phyloP scores from a whole-genome alignment of 2,329 filamentous ascomycete genomes.

The Colletotrichum musae region DNA sequence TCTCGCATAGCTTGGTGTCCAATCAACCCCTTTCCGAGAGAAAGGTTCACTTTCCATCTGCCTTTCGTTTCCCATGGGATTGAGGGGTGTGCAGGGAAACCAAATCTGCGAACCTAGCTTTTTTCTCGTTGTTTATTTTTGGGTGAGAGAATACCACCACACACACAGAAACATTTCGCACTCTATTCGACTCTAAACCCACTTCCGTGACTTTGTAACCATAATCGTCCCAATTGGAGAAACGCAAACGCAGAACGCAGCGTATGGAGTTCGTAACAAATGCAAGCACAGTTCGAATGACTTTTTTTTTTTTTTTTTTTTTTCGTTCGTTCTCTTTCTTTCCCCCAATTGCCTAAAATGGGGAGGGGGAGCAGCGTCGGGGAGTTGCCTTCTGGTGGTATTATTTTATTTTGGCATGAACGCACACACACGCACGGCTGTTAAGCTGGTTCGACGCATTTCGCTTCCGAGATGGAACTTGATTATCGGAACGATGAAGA shows the following conservation, averaged over 20 bases:
- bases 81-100: neutral
- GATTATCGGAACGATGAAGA: neutral
- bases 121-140: neutral
- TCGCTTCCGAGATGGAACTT: too few relatives aligned
- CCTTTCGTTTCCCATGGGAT: neutral
- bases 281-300: slow-evolving; percentile 10
- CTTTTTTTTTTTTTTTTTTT: neutral
- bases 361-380: too few relatives aligned
- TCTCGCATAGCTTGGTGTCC: slow-evolving; percentile 19
- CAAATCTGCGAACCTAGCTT: neutral
- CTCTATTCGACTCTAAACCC: neutral
- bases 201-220: too few relatives aligned
- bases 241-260: neutral
- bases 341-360: too few relatives aligned
- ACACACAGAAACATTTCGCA: slow-evolving; percentile 1
- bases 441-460: too few relatives aligned
- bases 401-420: neutral
- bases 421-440: neutral
- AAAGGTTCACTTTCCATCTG: neutral
- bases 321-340: neutral
- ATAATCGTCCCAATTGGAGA: neutral
- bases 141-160: neutral
- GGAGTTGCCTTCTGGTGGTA: too few relatives aligned
- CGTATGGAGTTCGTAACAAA: too few relatives aligned
- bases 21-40: neutral